Evolutionary conservation across 2,329 filamentous ascomycete species (phyloP), one percentile per base, ranked within the genome.

Genomic region (Fusarium fracticaudum): DNA sequence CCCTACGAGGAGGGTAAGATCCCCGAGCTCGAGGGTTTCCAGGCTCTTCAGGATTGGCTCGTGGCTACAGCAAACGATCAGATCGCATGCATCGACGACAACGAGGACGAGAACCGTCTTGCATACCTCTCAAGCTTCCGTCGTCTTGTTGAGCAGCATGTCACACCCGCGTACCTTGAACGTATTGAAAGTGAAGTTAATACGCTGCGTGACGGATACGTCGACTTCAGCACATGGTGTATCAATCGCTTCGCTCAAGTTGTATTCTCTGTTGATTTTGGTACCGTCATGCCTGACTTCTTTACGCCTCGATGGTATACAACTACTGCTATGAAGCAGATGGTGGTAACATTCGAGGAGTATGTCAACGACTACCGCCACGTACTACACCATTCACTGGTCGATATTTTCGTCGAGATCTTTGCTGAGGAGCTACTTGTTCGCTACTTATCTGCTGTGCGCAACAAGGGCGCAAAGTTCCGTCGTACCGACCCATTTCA

Each of bases 11-110:
- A 83, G 6, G 86, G 84, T 67, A 86, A 83, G 71, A 83, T 85
- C 18, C 81, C 86, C 9, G 90, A 91, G 55, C 82, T 91, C 14
- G 90, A 92, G 60, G 89, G 91, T 22, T 91, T 93, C 79, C 94
- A 97, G 81, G 90, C 93, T 7, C 86, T 98, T 35, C 94, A 97
- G 81, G 96, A 99, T 84, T 99, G 96, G 95, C 92, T 99, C 64
- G 91, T 99, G 60, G 95, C 96, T 51, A 94, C 97, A 65, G 96
- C 97, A 76, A 99, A 99, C 84, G 96, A 99, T 84, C 96, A 99
- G 83, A 98, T 99, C 81, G 95, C 95, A 64, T 98, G 95, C 83
- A 98, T 99, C 79, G 96, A 98, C 82, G 97, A 98, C 80, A 93
- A 93, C 75, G 92, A 94, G 70, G 92, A 94, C 60, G 90, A 91